Base-by-base conservation (phyloP, 495 filamentous ascomycete genomes). In the Haplographium delicatum region DNA sequence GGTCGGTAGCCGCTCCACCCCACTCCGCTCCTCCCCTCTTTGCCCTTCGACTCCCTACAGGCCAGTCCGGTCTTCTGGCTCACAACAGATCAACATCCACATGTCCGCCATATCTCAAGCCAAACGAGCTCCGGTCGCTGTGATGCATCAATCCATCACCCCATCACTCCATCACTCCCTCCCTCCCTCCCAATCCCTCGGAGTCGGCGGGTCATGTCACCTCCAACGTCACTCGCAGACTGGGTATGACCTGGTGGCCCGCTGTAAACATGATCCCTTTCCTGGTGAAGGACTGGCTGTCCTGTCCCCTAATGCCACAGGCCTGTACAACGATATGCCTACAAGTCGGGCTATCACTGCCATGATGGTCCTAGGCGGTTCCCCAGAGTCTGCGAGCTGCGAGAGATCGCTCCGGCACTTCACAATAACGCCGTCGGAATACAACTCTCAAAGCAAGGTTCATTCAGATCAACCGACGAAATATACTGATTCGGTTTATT, bases 121-220 rank as follows among this genome's bases (percentile, higher is more conserved):
- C 37, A 50, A 50, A 50, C 47, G 33, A 26, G 35, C 35, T 39
- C 35, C 1, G 33, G 4, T n/a, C n/a, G n/a, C n/a, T n/a, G n/a
- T n/a, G n/a, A n/a, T n/a, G n/a, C n/a, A n/a, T n/a, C n/a, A n/a
- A n/a, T n/a, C n/a, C n/a, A n/a, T n/a, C 13, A 19, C 16, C 35
- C 7, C 24, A 38, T 15, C 24, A 50, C 15, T 33, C 47, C 31
- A 23, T 30, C 43, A 38, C 47, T 42, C n/a, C 23, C 35, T 23
- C 47, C 47, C 47, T 42, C 34, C 28, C 25, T 31, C 31, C 46
- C 47, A 50, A 16, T 20, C 35, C 23, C 47, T 50, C 47, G 47
- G 47, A 15, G 47, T 35, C 37, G 19, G 38, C 19, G 19, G 16
- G 7, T 26, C 26, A 33, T 50, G 47, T 50, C 25, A 50, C 38